Base-by-base conservation (phyloP, 805 yeast species). In the Lachancea sp. region DNA sequence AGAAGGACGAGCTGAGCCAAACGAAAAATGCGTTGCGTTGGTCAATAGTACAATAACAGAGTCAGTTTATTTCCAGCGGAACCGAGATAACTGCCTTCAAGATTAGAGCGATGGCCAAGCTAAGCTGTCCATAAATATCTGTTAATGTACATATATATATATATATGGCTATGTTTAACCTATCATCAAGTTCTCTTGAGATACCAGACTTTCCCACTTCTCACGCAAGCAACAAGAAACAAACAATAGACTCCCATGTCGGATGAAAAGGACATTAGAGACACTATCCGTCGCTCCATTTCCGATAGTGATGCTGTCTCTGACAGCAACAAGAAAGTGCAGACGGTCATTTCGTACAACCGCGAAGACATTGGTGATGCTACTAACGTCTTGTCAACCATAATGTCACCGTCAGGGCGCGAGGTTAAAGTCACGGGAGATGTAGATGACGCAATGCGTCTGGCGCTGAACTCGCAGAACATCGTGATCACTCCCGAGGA, bases 381-480 rank as follows among this genome's bases (percentile, higher is more conserved):
- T 15, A 17, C 44, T 1, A 38, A 44, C 32, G 47, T 38, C 31
- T 36, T 54, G 17, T 48, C 56, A 9, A 49, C 60, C 3, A 49
- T 59, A 15, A 18, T 59, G 2, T 62, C 66, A 6, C 60, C 64
- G 3, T 29, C 45, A 12, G 64, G 63, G 15, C 43, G 52, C 18
- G 56, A 54, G 16, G 51, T 63, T n/a, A 36, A 48, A 8, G 39
- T 60, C n/a, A 56, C 65, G 18, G 67, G 67, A 9, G 71, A 69
- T 48, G 74, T 68, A 17, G 79, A 74, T 52, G 70, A 66, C 42
- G 79, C 79, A 10, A 66, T 74, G 73, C 49, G 55, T 33, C 52
- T 68, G 38, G 75, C 73, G 9, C 44, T 66, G 38, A 65, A 66
- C 34, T 53, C 67, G 19, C 62, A 59, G 42, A 60, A 48, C 13